Evolutionary conservation across 192 early-diverging fungal species (phyloP).

Genomic region (Diversispora epigaea): DNA sequence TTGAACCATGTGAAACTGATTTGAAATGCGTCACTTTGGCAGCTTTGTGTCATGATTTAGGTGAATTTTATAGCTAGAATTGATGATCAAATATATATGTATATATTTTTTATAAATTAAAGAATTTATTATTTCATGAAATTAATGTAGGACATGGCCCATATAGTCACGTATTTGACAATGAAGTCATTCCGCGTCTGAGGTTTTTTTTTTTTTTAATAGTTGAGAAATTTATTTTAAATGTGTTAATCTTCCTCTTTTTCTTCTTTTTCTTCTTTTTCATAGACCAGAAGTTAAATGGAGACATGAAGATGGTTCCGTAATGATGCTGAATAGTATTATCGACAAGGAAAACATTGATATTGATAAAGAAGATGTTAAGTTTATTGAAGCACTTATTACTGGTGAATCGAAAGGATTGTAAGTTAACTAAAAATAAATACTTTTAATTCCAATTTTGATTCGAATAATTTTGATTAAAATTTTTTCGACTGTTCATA

Average conservation of each 20-base stretch:
- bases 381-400: slow-evolving; percentile 74
- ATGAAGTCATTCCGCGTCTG: slow-evolving; percentile 74
- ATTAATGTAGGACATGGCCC: slow-evolving; percentile 80
- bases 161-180: slow-evolving; percentile 95
- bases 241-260: background rate
- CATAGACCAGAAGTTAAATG: slow-evolving; percentile 51
- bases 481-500: background rate
- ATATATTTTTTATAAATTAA: too few species aligned
- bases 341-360: slow-evolving; percentile 74
- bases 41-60: slow-evolving; percentile 92
- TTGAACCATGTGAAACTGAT: slow-evolving; percentile 76
- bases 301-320: slow-evolving; percentile 78
- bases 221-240: background rate
- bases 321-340: slow-evolving; percentile 83
- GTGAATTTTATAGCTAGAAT: slow-evolving; percentile 32
- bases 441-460: background rate
- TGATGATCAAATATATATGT: too few species aligned
- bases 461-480: background rate
- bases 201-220: slow-evolving; percentile 27
- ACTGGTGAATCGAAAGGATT: slow-evolving; percentile 41
- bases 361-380: slow-evolving; percentile 56
- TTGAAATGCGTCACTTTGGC: slow-evolving; percentile 85
- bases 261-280: too few species aligned
- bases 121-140: background rate
- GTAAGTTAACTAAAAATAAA: background rate